Conservation (phyloP, 148 eudicot genomes). For the Persicaria maculosa region DNA sequence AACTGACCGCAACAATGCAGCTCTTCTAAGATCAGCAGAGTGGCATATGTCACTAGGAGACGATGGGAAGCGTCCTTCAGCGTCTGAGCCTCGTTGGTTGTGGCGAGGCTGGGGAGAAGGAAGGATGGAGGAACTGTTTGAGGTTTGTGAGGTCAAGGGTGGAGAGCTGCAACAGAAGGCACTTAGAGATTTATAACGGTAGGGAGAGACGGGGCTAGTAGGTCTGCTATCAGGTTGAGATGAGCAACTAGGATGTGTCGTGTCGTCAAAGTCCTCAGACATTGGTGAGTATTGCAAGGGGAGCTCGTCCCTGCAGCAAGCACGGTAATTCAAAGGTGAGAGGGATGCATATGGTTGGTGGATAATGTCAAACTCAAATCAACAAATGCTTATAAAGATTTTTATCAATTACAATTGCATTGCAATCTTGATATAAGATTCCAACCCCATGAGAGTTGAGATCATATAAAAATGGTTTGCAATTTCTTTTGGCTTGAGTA, state of each 20-base stretch:
- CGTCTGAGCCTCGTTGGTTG: constrained; percentile 66
- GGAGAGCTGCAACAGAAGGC: constrained; percentile 51
- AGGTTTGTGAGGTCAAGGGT: constrained; percentile 39
- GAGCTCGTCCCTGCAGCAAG: constrained; percentile 60
- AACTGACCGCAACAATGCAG: constrained; percentile 84
- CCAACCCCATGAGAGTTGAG: neutral
- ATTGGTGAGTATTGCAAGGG: constrained; percentile 74
- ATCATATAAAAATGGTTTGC: too few relatives aligned
- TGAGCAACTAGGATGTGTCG: constrained; percentile 38
- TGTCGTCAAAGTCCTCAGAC: constrained; percentile 87
- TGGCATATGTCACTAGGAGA: constrained; percentile 98
- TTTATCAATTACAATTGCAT: neutral
- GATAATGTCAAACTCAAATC: neutral
- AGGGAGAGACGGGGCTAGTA: constrained; percentile 90
- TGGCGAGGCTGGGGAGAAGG: constrained; percentile 42
- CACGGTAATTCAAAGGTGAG: neutral
- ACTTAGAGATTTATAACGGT: constrained; percentile 51
- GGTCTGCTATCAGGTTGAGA: constrained; percentile 78
- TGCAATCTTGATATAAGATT: neutral
- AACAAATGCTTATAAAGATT: neutral
- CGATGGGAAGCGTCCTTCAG: constrained; percentile 89
- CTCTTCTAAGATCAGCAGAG: constrained; percentile 83
- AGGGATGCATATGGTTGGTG: neutral
- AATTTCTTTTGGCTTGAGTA: neutral
- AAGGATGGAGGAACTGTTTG: constrained; percentile 25